Evolutionary conservation across 352 stramenopile genomes (phyloP).

Genomic region (Globisporangium irregulare): DNA sequence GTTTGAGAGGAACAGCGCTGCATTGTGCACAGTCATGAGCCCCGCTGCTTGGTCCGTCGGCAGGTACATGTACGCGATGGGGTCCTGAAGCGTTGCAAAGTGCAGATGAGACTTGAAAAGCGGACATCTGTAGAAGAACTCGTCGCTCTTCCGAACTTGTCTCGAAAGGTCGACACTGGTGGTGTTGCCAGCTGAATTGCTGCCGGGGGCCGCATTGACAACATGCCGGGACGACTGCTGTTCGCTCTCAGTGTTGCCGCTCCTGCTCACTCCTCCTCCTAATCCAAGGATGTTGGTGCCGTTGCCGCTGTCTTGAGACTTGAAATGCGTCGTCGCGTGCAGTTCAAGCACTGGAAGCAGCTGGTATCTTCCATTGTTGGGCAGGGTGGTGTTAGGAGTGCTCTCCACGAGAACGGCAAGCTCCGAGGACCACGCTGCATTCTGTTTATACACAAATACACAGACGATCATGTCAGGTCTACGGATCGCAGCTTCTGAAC

Average conservation of each 20-base stretch:
- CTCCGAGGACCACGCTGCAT: constrained; percentile 34
- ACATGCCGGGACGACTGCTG: neutral
- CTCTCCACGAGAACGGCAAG: constrained; percentile 14
- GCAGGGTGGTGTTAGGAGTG: neutral
- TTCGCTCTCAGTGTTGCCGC: constrained; percentile 11
- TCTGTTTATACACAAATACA: constrained; percentile 19
- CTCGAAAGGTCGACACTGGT: neutral
- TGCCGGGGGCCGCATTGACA: neutral
- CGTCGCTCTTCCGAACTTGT: neutral
- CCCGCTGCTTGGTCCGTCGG: constrained; percentile 27
- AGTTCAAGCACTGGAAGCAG: constrained; percentile 25
- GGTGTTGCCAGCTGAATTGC: neutral
- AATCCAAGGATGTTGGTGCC: constrained; percentile 1
- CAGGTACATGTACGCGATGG: constrained; percentile 36
- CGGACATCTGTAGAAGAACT: constrained; percentile 41
- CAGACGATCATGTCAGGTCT: neutral
- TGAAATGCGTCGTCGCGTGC: constrained; percentile 32
- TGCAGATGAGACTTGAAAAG: constrained; percentile 32
- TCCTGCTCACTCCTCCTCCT: neutral
- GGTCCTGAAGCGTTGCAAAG: constrained; percentile 24
- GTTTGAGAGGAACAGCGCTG: constrained; percentile 32
- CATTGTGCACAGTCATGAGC: constrained; percentile 30
- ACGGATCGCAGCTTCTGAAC: neutral
- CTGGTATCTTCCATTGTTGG: constrained; percentile 14
- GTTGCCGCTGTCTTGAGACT: constrained; percentile 1